Evolutionary conservation across 164 flowering plant species (phyloP), one percentile per base, ranked within the genome.

Genomic region (Piper betle): DNA sequence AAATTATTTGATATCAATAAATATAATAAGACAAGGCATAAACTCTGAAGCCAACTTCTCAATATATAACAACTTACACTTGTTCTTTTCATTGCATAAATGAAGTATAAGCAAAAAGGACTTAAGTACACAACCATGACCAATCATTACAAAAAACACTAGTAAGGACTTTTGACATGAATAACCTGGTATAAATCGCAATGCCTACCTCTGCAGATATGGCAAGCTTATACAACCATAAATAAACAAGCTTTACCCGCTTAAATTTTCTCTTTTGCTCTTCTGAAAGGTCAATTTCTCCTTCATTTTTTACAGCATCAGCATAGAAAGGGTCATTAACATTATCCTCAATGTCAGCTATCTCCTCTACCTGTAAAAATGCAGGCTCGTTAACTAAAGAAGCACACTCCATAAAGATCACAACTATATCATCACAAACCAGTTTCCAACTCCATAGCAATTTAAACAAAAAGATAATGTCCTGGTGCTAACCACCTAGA

Each of bases 281-380:
- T 71, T 90, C 99, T 55, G 97, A 81, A 63, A 91, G 95, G 71
- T 74, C 80, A 33, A 79, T 61, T 60, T 82, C 96, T 64, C 69
- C 74, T 73, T 92, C 99, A 77, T 84, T 84, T 53, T 80, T 96
- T 59, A 93, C 65, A 38, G 97, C 97, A 78, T 78, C 91, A 39
- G 92, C 91, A 73, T 84, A 65, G 77, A 90, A 83, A 52, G 93
- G 96, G 71, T 90, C 91, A 59, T 68, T 58, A 38, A 75, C 73
- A 73, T 64, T 63, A 50, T 68, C 81, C 66, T 88, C 96, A 73
- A 88, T 63, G 62, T 91, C 99, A 71, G 82, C 85, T 70, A 94
- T 94, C 79, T 94, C 99, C 75, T 94, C 99, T 64, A 94, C 96
- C 99, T 94, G 79, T 48, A 17, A 60, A 39, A 37, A 62, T 39